phyloP scores from a whole-genome alignment of 495 filamentous ascomycete genomes.

The Pseudevernia furfuracea region DNA sequence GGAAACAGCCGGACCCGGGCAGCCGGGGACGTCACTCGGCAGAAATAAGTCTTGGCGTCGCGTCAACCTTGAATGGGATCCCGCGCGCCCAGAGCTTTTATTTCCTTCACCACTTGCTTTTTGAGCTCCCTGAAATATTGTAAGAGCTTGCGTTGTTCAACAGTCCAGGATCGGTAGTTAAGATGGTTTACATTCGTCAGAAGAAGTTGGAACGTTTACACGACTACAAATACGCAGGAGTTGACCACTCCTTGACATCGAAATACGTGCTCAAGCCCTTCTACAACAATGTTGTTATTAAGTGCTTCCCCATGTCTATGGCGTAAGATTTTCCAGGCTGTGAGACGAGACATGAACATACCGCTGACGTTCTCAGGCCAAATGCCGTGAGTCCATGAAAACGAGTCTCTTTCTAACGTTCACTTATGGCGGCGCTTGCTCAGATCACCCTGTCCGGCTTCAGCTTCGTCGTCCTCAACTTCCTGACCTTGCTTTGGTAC shows the following conservation, averaged over 20 bases:
- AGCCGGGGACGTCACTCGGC: not conserved
- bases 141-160: not conserved
- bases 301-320: conserved; percentile 92
- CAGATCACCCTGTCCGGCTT: conserved; percentile 84
- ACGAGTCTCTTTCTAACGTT: not conserved
- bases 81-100: not conserved
- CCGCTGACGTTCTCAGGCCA: not conserved
- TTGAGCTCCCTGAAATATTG: not conserved
- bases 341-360: not conserved
- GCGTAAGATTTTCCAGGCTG: conserved; percentile 43
- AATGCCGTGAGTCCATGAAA: not conserved
- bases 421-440: not conserved
- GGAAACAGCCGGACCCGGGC: not conserved
- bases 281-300: conserved; percentile 89
- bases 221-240: conserved; percentile 84
- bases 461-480: conserved; percentile 81
- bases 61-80: not conserved
- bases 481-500: conserved; percentile 92
- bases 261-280: conserved; percentile 93
- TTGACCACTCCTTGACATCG: conserved; percentile 85
- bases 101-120: not conserved
- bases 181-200: conserved; percentile 85
- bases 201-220: conserved; percentile 78
- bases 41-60: conserved; percentile 8
- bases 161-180: conserved; percentile 10